phyloP scores from a whole-genome alignment of 495 filamentous ascomycete species.

The Hypoxylon lienhwacheense region DNA sequence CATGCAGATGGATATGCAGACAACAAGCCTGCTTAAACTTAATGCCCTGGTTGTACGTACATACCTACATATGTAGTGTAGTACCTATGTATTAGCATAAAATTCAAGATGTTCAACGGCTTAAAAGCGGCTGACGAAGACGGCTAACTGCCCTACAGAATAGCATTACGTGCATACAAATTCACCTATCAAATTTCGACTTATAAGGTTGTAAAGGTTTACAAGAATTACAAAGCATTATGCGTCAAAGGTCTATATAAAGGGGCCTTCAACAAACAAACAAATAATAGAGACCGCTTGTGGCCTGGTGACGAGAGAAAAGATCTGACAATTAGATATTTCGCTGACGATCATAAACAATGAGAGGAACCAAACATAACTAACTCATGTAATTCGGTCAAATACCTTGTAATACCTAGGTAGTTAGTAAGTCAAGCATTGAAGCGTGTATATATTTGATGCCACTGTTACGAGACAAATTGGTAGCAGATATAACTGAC shows the following conservation, averaged over 20 bases:
- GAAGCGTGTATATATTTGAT: too few species aligned
- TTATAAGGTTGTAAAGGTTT: constrained; percentile 1
- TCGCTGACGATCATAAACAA: too few species aligned
- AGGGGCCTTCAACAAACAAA: constrained; percentile 31
- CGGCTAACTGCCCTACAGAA: constrained; percentile 28
- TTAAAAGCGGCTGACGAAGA: constrained; percentile 15
- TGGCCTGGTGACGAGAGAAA: constrained; percentile 13
- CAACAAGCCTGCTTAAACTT: too few species aligned
- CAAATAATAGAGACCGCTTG: constrained; percentile 13
- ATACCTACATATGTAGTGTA: constrained; percentile 4
- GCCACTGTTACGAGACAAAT: too few species aligned
- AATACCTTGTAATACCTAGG: too few species aligned
- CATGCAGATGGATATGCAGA: too few species aligned
- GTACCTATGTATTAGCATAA: neutral
- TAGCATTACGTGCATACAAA: constrained; percentile 35
- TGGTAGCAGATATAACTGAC: too few species aligned
- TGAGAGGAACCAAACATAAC: too few species aligned
- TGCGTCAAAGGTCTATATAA: constrained; percentile 21
- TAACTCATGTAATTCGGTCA: too few species aligned
- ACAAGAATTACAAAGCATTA: constrained; percentile 30
- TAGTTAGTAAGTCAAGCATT: too few species aligned
- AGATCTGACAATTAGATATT: too few species aligned
- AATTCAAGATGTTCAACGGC: constrained; percentile 21
- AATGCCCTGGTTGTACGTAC: constrained; percentile 25
- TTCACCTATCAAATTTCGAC: constrained; percentile 32